These are phyloP conservation scores for Magnaporthiopsis poae DNA, from an alignment of 2,329 filamentous ascomycete species.

Conservation along the genomic window DNA sequence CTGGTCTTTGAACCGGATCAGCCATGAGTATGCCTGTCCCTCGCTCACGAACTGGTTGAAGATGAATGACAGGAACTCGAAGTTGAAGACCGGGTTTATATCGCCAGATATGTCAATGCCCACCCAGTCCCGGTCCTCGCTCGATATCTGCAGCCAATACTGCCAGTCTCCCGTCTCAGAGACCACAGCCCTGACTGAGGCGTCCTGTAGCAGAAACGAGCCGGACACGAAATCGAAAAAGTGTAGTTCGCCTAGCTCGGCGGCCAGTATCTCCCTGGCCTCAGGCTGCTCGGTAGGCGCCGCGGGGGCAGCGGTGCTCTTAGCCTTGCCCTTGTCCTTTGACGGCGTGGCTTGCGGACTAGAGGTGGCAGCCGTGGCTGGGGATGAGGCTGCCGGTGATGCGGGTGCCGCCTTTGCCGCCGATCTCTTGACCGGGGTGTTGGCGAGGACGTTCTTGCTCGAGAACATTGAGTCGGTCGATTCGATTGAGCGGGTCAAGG, in stretches of 20 bases:
- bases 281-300: slow-evolving; percentile 54
- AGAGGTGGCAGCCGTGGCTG: neutral
- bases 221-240: slow-evolving; percentile 84
- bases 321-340: slow-evolving; percentile 6
- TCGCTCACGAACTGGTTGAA: slow-evolving; percentile 93
- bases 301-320: slow-evolving; percentile 32
- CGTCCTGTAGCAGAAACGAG: slow-evolving; percentile 73
- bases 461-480: slow-evolving; percentile 47
- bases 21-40: slow-evolving; percentile 88
- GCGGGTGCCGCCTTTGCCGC: slow-evolving; percentile 16
- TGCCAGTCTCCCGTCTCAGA: slow-evolving; percentile 83
- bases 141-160: slow-evolving; percentile 85
- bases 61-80: slow-evolving; percentile 96
- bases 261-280: slow-evolving; percentile 60
- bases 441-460: slow-evolving; percentile 33
- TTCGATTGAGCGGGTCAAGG: slow-evolving; percentile 44
- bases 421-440: slow-evolving; percentile 35
- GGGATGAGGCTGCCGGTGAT: neutral
- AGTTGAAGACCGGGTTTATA: slow-evolving; percentile 97
- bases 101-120: slow-evolving; percentile 78
- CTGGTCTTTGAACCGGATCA: slow-evolving; percentile 82
- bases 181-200: slow-evolving; percentile 65
- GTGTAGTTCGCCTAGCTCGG: slow-evolving; percentile 76
- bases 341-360: neutral
- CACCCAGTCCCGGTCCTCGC: slow-evolving; percentile 70